Evolutionary conservation across 2,329 filamentous ascomycete species (phyloP), one percentile per base, ranked within the genome.

Genomic region (Cordyceps fumosorosea): DNA sequence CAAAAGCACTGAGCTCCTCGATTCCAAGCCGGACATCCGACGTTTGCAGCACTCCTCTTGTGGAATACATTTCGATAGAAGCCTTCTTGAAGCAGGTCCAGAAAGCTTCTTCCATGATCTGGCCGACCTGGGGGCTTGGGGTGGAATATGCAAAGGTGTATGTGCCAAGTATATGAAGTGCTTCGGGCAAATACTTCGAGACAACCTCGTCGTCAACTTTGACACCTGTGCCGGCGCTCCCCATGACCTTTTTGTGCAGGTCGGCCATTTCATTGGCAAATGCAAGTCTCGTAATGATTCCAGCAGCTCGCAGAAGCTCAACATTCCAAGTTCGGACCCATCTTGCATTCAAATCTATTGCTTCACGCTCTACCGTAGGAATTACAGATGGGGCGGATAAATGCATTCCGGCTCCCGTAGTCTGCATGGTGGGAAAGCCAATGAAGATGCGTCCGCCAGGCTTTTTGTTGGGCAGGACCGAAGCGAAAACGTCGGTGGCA

Each of bases 341-440:
- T 62, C 93, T 86, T 18, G 95, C 96, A 72, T 99, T 98, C 65
- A 99, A 81, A 74, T 99, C 95, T 63, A 99, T 96, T 60, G 91
- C 95, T 72, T 99, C 95, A 71, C 95, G 87, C 75, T 99, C 95
- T 2, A 99, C 96, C 0, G 95, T 99, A 0, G 95, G 95, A 62
- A 99, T 99, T 16, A 99, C 88, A 0, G 93, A 97, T 1, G 93
- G 95, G 0, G 95, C 95, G 14, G 93, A 98, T 34, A 99, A 89
- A 73, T 99, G 95, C 72, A 96, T 89, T 18, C 93, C 90, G 32
- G 93, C 87, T 60, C 93, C 95, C 0, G 96, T 99, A 0, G 95
- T 99, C 77, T 99, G 95, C 67, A 93, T 93, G 1, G 95, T 99
- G 3, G 95, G 93, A 71, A 99, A 99, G 0, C 95, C 95, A 70